These are phyloP conservation scores for Huntiella bhutanensis DNA, from an alignment of 2,329 filamentous ascomycete genomes.

Conservation along the genomic window DNA sequence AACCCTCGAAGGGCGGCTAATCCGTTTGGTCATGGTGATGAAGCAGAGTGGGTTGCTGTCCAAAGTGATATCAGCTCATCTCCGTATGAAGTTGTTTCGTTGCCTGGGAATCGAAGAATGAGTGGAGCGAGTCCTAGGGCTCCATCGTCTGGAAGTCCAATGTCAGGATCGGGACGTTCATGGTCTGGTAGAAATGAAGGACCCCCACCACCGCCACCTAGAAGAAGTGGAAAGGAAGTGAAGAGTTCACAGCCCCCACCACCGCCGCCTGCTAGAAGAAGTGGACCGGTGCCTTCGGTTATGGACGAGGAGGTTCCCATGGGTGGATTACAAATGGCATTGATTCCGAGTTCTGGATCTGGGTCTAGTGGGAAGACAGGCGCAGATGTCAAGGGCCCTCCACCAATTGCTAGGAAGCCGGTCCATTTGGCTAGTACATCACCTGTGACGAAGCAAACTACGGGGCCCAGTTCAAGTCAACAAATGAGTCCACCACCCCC, in stretches of 20 bases:
- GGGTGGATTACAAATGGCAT: conserved; percentile 8
- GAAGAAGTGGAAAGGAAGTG: conserved; percentile 16
- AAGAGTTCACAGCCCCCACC: conserved; percentile 9
- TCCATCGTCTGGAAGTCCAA: conserved; percentile 14
- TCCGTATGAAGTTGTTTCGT: conserved; percentile 34
- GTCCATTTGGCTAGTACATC: conserved; percentile 24
- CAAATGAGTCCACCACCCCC: not conserved
- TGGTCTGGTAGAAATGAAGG: conserved; percentile 19
- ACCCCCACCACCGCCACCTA: conserved; percentile 27
- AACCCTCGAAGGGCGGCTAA: conserved; percentile 64
- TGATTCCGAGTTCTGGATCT: not conserved
- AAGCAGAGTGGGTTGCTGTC: conserved; percentile 66
- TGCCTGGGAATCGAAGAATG: not conserved
- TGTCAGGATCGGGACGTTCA: conserved; percentile 9
- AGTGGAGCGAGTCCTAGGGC: conserved; percentile 16
- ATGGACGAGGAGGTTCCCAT: conserved; percentile 9
- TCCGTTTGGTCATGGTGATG: conserved; percentile 52
- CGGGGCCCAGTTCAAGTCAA: not conserved
- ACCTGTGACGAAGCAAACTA: not conserved
- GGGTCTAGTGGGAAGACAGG: not conserved
- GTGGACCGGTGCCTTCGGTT: conserved; percentile 14
- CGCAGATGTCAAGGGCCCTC: conserved; percentile 19
- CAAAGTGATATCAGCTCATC: conserved; percentile 39
- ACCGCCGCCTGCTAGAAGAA: not conserved
- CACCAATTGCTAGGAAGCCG: conserved; percentile 45